Evolutionary conservation across 1,284 basidiomycete species (phyloP), one percentile per base, ranked within the genome.

Genomic region (Sanghuangporus sanghuang): DNA sequence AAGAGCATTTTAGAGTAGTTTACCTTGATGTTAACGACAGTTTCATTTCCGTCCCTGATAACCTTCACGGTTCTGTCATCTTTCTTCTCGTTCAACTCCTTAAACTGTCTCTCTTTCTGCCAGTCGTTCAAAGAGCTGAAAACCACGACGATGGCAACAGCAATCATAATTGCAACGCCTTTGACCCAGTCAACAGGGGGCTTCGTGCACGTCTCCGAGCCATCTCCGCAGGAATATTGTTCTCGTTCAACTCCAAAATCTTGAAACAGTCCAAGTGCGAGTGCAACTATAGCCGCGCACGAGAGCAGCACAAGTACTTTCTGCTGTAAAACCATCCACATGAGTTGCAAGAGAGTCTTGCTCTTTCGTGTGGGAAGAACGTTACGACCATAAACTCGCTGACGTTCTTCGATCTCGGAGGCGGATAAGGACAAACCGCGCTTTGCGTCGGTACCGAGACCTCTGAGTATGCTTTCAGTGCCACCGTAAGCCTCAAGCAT

Each of bases 71-170:
- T 85, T 54, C 96, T 92, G 71, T 96, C 94, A 64, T 98, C 96
- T 35, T 52, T 52, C 50, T 52, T 52, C 50, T n/a, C 50, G 23
- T 52, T 52, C 23, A 52, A 76, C 97, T 97, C 77, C 96, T 92
- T 68, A 93, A 92, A 73, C 98, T 99, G 96, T 5, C 88, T 87
- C 74, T 99, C 96, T 77, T 99, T 98, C 75, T 98, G 95, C 88
- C 92, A 99, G 73, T 95, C 95, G 71, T 95, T 96, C 42, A 96
- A 67, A 23, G 92, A 93, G 42, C 93, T 93, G 60, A 96, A 92
- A 48, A 93, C 75, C 66, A 96, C 89, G 66, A 97, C 93, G 66
- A 95, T 92, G 57, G 84, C 67, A 60, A 94, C 87, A 6, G 97
- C 97, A 61, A 95, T 84, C 68, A 97, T 85, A 72, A 99, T 98